Conservation (phyloP, 1,139 yeast species). For the Geotrichum reessii region DNA sequence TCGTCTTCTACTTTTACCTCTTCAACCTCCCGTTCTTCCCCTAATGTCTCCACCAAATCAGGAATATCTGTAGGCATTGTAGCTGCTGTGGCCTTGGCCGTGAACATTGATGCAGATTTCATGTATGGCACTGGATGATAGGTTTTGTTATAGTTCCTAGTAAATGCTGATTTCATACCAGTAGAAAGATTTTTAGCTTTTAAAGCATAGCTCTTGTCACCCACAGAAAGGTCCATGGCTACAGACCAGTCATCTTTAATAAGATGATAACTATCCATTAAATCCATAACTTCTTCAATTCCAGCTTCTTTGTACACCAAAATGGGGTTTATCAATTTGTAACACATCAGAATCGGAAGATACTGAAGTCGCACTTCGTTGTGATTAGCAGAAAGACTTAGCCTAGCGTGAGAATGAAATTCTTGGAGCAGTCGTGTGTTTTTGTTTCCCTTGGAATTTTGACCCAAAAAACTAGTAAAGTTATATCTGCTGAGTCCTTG, state of each 20-base stretch:
- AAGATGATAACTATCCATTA: conserved; percentile 76
- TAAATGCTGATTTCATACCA: conserved; percentile 72
- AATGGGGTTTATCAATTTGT: conserved; percentile 54
- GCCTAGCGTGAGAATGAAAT: conserved; percentile 80
- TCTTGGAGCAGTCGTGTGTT: conserved; percentile 76
- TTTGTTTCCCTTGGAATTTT: conserved; percentile 78
- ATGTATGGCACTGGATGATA: conserved; percentile 84
- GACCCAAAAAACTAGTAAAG: conserved; percentile 86
- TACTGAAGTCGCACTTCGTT: conserved; percentile 72
- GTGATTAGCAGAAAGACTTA: conserved; percentile 71
- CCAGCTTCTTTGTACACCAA: conserved; percentile 53
- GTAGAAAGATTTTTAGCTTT: conserved; percentile 62
- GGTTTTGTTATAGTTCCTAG: conserved; percentile 69
- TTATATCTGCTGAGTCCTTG: conserved; percentile 59
- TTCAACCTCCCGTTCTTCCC: conserved; percentile 54
- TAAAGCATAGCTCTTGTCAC: conserved; percentile 40
- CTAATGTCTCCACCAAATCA: conserved; percentile 52
- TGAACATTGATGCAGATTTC: conserved; percentile 50
- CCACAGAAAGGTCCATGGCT: conserved; percentile 74
- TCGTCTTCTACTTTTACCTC: conserved; percentile 38
- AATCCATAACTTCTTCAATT: conserved; percentile 54
- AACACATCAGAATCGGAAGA: conserved; percentile 58
- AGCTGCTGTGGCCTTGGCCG: conserved; percentile 37
- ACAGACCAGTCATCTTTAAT: conserved; percentile 91
- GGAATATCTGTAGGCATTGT: conserved; percentile 36